These are phyloP conservation scores for Austroboletus niveus DNA, from an alignment of 1,284 basidiomycete species.

Conservation along the genomic window DNA sequence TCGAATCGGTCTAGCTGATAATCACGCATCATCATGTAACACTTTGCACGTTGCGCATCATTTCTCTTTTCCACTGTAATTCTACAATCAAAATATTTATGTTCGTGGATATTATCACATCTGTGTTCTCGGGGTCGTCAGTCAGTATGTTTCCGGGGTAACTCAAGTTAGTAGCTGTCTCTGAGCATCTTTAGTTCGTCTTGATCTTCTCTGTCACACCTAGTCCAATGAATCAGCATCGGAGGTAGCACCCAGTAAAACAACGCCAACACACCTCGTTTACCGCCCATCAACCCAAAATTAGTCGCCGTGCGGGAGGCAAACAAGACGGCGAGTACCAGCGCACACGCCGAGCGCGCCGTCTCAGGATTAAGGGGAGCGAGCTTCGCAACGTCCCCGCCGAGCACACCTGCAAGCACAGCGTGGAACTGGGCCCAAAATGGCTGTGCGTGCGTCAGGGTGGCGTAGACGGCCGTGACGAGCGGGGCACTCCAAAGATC, in stretches of 20 bases:
- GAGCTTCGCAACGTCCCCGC: slow-evolving; percentile 22
- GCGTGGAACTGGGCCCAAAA: slow-evolving; percentile 67
- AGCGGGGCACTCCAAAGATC: slow-evolving; percentile 76
- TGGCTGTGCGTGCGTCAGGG: slow-evolving; percentile 75
- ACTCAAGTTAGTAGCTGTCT: not conserved
- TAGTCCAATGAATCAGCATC: not conserved
- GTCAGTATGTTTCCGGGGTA: not conserved
- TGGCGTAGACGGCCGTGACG: slow-evolving; percentile 65
- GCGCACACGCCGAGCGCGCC: slow-evolving; percentile 65
- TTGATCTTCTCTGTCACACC: slow-evolving; percentile 28
- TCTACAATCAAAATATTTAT: slow-evolving; percentile 6
- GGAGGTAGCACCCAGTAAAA: not conserved
- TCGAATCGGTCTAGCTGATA: no score
- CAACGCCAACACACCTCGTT: slow-evolving; percentile 12
- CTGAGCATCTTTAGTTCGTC: slow-evolving; percentile 16
- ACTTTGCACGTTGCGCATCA: no score
- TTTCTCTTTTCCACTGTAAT: no score
- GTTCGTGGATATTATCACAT: slow-evolving; percentile 6
- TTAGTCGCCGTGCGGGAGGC: slow-evolving; percentile 55
- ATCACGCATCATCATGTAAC: no score
- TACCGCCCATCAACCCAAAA: slow-evolving; percentile 38
- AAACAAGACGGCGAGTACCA: slow-evolving; percentile 59
- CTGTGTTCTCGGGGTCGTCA: slow-evolving; percentile 1
- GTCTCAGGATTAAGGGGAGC: slow-evolving; percentile 56
- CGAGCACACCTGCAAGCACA: slow-evolving; percentile 43